phyloP scores from a whole-genome alignment of 768 basidiomycete genomes.

The Exidia glandulosa region DNA sequence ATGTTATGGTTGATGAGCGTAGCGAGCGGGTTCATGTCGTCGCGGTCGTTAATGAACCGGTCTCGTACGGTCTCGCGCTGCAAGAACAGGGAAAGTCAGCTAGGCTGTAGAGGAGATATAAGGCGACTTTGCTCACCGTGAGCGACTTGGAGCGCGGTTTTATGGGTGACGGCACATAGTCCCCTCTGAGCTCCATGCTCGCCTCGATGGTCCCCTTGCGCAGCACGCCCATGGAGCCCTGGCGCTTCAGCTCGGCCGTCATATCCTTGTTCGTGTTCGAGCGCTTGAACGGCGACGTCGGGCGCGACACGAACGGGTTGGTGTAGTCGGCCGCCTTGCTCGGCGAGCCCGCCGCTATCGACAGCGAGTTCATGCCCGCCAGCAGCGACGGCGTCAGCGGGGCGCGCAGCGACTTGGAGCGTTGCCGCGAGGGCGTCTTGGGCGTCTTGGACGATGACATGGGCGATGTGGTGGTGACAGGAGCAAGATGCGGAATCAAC shows the following conservation, averaged over 20 bases:
- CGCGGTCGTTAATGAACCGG: slow-evolving; percentile 59
- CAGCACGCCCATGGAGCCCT: slow-evolving; percentile 58
- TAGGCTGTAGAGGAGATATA: not conserved
- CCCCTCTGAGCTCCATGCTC: slow-evolving; percentile 64
- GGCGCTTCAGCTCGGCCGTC: slow-evolving; percentile 45
- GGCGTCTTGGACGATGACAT: not conserved
- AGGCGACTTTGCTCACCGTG: not conserved
- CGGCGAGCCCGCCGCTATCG: slow-evolving; percentile 10
- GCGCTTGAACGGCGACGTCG: slow-evolving; percentile 57
- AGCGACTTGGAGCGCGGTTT: slow-evolving; percentile 55
- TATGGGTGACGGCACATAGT: slow-evolving; percentile 51
- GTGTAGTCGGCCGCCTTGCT: slow-evolving; percentile 34
- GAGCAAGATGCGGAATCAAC: too few relatives aligned
- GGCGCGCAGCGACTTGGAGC: slow-evolving; percentile 20
- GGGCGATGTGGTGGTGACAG: too few relatives aligned
- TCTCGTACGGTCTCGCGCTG: slow-evolving; percentile 42
- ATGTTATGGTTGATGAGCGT: slow-evolving; percentile 50
- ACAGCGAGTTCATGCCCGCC: slow-evolving; percentile 27
- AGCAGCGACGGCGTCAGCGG: slow-evolving; percentile 36
- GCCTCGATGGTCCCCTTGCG: slow-evolving; percentile 70
- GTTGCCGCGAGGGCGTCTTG: not conserved
- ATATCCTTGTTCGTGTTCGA: slow-evolving; percentile 37
- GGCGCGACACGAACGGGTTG: slow-evolving; percentile 52
- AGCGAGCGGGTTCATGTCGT: slow-evolving; percentile 44
- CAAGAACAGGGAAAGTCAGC: slow-evolving; percentile 13